A percentile compares a stretch with the other conserved stretches of the same genome.
Evolutionary conservation across 495 filamentous ascomycete species (phyloP).

Genomic region (Hypoxylon crocopeplum): DNA sequence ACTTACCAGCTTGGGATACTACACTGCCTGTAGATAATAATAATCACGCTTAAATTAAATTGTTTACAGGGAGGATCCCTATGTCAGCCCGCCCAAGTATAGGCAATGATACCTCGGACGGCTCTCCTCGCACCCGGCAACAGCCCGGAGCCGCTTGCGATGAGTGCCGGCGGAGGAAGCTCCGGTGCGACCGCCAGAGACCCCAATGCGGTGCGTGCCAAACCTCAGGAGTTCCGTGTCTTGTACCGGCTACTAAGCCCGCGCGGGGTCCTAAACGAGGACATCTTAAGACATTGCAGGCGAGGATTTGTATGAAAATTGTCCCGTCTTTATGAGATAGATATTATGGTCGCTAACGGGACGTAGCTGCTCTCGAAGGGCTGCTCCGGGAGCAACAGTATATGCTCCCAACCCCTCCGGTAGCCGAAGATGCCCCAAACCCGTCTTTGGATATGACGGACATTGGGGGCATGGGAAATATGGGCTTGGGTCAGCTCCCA

Average conservation of each 20-base stretch:
- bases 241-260: conserved; percentile 39
- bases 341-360: background rate
- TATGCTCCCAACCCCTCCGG: too few relatives aligned
- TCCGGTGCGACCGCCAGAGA: conserved; percentile 49
- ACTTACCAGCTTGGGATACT: too few relatives aligned
- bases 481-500: too few relatives aligned
- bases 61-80: too few relatives aligned
- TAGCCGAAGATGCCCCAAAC: too few relatives aligned
- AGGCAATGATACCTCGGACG: too few relatives aligned
- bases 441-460: too few relatives aligned
- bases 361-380: background rate
- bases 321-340: background rate
- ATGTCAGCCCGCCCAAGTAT: too few relatives aligned
- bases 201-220: conserved; percentile 48
- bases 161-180: conserved; percentile 44
- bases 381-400: too few relatives aligned
- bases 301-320: conserved; percentile 37
- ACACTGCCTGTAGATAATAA: too few relatives aligned
- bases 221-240: conserved; percentile 44
- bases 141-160: conserved; percentile 38
- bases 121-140: conserved; percentile 3
- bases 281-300: conserved; percentile 46
- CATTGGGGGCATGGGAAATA: too few relatives aligned
- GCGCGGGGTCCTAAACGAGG: conserved; percentile 51
- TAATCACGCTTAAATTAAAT: too few relatives aligned